Evolutionary conservation across 352 stramenopile species (phyloP).

Genomic region (Plasmopara halstedii): DNA sequence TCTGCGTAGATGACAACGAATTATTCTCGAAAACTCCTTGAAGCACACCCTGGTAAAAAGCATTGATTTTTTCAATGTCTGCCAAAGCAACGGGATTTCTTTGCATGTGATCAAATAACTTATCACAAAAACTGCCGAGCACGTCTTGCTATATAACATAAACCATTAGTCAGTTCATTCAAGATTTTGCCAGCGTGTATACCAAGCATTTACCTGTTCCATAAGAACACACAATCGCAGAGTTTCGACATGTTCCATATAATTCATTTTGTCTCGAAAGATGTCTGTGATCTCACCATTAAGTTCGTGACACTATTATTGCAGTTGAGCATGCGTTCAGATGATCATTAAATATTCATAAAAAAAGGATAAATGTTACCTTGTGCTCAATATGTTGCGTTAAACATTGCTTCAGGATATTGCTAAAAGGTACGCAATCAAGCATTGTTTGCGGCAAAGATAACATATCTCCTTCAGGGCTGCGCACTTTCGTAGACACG

Average conservation of each 20-base stretch:
- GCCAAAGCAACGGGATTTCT: slow-evolving; percentile 48
- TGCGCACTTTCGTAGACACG: not conserved
- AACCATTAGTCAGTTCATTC: slow-evolving; percentile 1
- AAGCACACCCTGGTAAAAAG: slow-evolving; percentile 42
- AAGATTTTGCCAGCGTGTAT: not conserved
- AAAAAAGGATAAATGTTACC: slow-evolving; percentile 9
- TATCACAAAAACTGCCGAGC: slow-evolving; percentile 37
- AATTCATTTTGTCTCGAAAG: slow-evolving; percentile 45
- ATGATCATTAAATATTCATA: not conserved
- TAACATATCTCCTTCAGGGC: not conserved
- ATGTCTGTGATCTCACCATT: slow-evolving; percentile 43
- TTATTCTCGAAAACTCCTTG: slow-evolving; percentile 42
- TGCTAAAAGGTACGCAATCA: slow-evolving; percentile 32
- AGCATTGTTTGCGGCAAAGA: slow-evolving; percentile 9
- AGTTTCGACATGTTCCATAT: slow-evolving; percentile 39
- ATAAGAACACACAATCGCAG: slow-evolving; percentile 65
- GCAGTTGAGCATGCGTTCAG: not conserved
- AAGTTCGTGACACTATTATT: slow-evolving; percentile 33
- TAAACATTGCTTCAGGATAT: slow-evolving; percentile 26
- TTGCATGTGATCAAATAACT: slow-evolving; percentile 48
- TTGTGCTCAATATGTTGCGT: slow-evolving; percentile 26
- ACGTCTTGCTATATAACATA: slow-evolving; percentile 51
- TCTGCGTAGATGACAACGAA: slow-evolving; percentile 25
- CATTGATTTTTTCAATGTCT: slow-evolving; percentile 45
- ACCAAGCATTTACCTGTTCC: slow-evolving; percentile 38